A percentile compares a stretch with the other conserved stretches of the same genome.
phyloP scores from a whole-genome alignment of 2,329 filamentous ascomycete species.

The Coniella vitis region DNA sequence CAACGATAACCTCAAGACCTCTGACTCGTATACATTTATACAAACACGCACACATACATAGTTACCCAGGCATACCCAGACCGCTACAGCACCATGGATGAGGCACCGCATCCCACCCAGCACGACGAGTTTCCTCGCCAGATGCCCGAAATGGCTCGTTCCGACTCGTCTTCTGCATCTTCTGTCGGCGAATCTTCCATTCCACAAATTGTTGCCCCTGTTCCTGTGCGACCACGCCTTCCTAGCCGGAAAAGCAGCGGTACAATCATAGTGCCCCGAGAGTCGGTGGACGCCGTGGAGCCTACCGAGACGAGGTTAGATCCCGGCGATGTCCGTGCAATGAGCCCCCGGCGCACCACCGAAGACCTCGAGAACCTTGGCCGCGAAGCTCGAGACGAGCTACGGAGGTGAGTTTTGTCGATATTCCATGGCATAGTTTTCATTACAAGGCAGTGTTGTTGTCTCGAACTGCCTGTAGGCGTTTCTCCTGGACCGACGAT shows the following conservation, averaged over 20 bases:
- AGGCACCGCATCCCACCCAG: slow-evolving; percentile 6
- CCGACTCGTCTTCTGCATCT: slow-evolving; percentile 28
- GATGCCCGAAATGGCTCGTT: slow-evolving; percentile 22
- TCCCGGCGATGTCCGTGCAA: slow-evolving; percentile 81
- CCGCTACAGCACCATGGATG: slow-evolving; percentile 10
- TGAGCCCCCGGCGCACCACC: slow-evolving; percentile 87
- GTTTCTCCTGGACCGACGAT: slow-evolving; percentile 6
- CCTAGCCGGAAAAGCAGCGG: slow-evolving; percentile 72
- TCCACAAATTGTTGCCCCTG: slow-evolving; percentile 40
- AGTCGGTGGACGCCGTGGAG: slow-evolving; percentile 62
- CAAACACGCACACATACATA: not conserved
- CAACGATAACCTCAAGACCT: too few species aligned
- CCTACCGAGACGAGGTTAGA: slow-evolving; percentile 70
- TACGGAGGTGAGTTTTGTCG: slow-evolving; percentile 52
- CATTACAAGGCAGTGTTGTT: too few species aligned
- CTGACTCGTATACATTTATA: not conserved
- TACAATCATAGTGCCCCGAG: slow-evolving; percentile 74
- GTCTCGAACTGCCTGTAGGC: too few species aligned
- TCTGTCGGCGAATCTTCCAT: slow-evolving; percentile 27
- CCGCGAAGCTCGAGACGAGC: slow-evolving; percentile 66
- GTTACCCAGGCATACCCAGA: not conserved
- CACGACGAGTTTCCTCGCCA: slow-evolving; percentile 7
- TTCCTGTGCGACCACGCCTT: slow-evolving; percentile 57
- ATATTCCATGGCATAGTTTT: too few species aligned
- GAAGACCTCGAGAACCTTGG: slow-evolving; percentile 86